Evolutionary conservation across 176 grass and related monocot genomes (phyloP).

Genomic region (Carex myosuroides): DNA sequence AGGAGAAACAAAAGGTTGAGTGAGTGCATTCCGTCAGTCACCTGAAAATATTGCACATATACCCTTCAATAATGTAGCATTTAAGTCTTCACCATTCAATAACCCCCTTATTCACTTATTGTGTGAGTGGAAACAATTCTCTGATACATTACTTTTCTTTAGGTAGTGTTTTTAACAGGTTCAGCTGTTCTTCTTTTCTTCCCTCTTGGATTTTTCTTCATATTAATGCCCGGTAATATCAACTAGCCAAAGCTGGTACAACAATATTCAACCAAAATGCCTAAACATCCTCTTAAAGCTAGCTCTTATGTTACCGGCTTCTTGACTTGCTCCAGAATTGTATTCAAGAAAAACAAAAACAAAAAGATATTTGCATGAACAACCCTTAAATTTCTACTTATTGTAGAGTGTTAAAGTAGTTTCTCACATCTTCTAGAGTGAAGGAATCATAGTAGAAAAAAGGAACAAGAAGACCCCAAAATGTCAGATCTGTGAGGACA

Average conservation of each 20-base stretch:
- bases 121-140: background rate
- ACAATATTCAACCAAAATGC: background rate
- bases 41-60: conserved; percentile 32
- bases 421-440: conserved; percentile 48
- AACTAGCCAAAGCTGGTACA: background rate
- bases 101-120: background rate
- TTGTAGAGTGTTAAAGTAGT: background rate
- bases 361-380: background rate
- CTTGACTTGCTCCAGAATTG: background rate
- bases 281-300: background rate
- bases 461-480: conserved; percentile 85
- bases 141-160: background rate
- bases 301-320: background rate
- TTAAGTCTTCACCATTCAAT: background rate
- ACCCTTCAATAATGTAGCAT: conserved; percentile 11
- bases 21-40: conserved; percentile 71
- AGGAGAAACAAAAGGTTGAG: conserved; percentile 72
- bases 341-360: background rate
- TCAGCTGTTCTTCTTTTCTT: background rate
- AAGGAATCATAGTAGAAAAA: conserved; percentile 49
- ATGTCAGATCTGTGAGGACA: conserved; percentile 70
- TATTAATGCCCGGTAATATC: background rate
- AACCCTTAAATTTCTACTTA: background rate
- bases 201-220: background rate
- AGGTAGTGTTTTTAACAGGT: background rate